phyloP scores from a whole-genome alignment of 257 asterid species.

The Penstemon newberryi region DNA sequence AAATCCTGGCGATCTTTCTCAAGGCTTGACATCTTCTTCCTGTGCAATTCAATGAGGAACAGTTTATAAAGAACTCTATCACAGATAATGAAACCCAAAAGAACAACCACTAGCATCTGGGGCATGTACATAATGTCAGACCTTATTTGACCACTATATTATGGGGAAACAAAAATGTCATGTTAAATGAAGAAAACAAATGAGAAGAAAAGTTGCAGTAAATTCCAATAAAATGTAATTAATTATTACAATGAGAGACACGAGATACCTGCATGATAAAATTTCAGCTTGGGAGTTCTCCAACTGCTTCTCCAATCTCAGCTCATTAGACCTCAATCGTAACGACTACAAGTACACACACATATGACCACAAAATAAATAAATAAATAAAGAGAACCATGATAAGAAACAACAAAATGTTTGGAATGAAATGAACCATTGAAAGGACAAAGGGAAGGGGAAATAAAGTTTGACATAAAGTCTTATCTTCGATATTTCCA shows the following conservation, averaged over 20 bases:
- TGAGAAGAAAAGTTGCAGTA: neutral
- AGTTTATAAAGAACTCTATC: constrained; percentile 1
- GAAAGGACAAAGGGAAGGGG: constrained; percentile 11
- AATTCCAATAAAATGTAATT: neutral
- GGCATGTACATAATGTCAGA: neutral
- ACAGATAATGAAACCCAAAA: neutral
- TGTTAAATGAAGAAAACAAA: constrained; percentile 18
- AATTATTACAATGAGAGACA: constrained; percentile 7
- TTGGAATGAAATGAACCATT: constrained; percentile 16
- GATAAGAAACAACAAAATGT: constrained; percentile 9
- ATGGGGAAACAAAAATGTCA: neutral
- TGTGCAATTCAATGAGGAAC: constrained; percentile 34
- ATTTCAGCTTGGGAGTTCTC: constrained; percentile 71
- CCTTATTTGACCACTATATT: constrained; percentile 18
- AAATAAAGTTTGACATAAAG: neutral
- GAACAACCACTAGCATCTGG: neutral
- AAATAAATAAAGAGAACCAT: constrained; percentile 8
- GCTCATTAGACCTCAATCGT: constrained; percentile 93
- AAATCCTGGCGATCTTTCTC: constrained; percentile 93
- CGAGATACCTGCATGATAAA: constrained; percentile 65
- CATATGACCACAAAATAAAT: constrained; percentile 8
- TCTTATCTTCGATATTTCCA: neutral
- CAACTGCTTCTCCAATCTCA: constrained; percentile 82
- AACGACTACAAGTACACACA: constrained; percentile 58
- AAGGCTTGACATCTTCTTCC: constrained; percentile 79